Evolutionary conservation across 1,284 basidiomycete species (phyloP), one percentile per base, ranked within the genome.

Genomic region (Ustilago vetiveriae): DNA sequence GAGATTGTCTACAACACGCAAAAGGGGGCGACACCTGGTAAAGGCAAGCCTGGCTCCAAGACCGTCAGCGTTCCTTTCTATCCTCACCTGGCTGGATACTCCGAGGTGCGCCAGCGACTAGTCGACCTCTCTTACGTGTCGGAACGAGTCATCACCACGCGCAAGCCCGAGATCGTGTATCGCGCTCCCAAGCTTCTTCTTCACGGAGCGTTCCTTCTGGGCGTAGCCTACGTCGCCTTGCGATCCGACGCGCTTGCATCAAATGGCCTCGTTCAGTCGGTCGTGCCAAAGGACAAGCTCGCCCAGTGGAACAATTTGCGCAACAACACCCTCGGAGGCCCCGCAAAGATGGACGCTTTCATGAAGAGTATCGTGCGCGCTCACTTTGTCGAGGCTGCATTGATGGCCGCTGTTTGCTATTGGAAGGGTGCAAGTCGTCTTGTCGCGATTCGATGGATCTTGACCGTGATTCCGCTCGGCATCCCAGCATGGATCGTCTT

Each of bases 401-500:
- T 64, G 21, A 72, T 72, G 70, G 52, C 50, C 1, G 14, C 51
- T 11, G 42, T 62, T 6, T 60, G 59, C 48, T 52, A 49, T 37
- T 69, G 43, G 51, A 64, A 57, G 32, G 70, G 60, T 36, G 59
- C 60, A 1, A 59, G 56, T 48, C 33, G 22, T 13, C 29, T 51
- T 3, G 58, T 56, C 1, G 38, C 59, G 4, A 14, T 62, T 46
- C 45, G 62, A 36, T 77, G 75, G 75, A 41, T 39, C 17, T 16
- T 63, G 21, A 67, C 56, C 9, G 65, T 62, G 4, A 35, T 47
- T 23, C 30, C 51, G 6, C 37, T 75, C 5, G 74, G 75, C 19
- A 66, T 77, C 45, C 73, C 75, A 4, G 44, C 44, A 3, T 77
- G 64, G 57, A 56, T 75, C 32, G 52, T 35, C 8, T 77, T 77